phyloP scores from a whole-genome alignment of 2,329 filamentous ascomycete genomes.

The Lizonia empirigonia region DNA sequence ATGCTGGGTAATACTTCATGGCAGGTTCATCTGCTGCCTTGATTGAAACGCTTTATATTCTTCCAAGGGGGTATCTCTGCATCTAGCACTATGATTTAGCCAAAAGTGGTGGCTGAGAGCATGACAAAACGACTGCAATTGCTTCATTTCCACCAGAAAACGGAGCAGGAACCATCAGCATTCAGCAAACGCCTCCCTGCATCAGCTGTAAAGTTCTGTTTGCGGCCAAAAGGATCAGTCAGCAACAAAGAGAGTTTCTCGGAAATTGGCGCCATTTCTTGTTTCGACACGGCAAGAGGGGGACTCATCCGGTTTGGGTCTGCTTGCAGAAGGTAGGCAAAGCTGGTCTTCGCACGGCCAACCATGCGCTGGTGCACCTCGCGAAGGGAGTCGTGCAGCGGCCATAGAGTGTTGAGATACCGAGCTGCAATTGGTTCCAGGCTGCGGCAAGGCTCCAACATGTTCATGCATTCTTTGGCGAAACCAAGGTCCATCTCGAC shows the following conservation, averaged over 20 bases:
- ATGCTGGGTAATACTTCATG: background rate
- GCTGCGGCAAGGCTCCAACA: constrained; percentile 39
- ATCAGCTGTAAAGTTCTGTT: constrained; percentile 28
- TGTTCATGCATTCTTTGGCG: constrained; percentile 45
- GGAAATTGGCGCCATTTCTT: constrained; percentile 44
- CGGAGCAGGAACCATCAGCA: constrained; percentile 39
- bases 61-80: background rate
- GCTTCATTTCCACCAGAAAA: constrained; percentile 45
- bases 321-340: constrained; percentile 39
- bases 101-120: background rate
- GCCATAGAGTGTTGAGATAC: constrained; percentile 43
- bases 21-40: background rate
- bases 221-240: constrained; percentile 46
- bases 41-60: background rate
- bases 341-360: constrained; percentile 43
- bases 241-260: constrained; percentile 43
- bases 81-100: background rate
- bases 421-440: constrained; percentile 42
- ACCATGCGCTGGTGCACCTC: constrained; percentile 41
- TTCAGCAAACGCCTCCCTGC: constrained; percentile 40
- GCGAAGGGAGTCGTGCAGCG: constrained; percentile 42
- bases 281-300: constrained; percentile 37
- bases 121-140: background rate
- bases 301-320: constrained; percentile 35
- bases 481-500: constrained; percentile 43